A percentile compares a stretch with the other conserved stretches of the same genome.
These are phyloP conservation scores for Dactylellina drechsleri DNA, from an alignment of 2,329 filamentous ascomycete species.

Conservation along the genomic window DNA sequence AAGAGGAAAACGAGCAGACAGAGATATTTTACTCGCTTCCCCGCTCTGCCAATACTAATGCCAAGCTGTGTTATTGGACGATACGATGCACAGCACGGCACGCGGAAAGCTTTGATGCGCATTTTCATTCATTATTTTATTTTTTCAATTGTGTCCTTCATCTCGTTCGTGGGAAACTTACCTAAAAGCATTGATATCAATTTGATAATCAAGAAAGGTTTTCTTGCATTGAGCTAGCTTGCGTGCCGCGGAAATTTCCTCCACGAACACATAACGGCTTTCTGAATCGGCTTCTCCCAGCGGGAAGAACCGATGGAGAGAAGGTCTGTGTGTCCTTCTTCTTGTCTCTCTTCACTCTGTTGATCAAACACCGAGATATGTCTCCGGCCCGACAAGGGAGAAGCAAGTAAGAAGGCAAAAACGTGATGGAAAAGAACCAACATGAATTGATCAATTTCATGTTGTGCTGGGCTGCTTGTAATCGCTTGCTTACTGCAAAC, in stretches of 20 bases:
- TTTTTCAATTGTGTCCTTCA: neutral
- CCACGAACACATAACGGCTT: conserved; percentile 28
- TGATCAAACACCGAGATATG: no score
- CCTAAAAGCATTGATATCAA: conserved; percentile 32
- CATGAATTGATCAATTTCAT: neutral
- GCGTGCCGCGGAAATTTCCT: conserved; percentile 29
- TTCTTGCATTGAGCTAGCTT: conserved; percentile 4
- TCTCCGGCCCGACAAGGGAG: neutral
- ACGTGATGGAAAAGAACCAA: neutral
- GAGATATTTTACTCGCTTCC: conserved; percentile 10
- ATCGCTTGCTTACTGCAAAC: neutral
- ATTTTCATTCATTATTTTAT: conserved; percentile 3
- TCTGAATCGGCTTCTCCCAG: conserved; percentile 24
- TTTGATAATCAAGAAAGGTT: conserved; percentile 5
- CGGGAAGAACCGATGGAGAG: neutral
- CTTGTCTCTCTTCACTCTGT: neutral
- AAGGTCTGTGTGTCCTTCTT: conserved; percentile 48
- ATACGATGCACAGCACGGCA: conserved; percentile 29
- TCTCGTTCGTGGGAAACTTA: conserved; percentile 23
- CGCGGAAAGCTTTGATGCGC: conserved; percentile 37
- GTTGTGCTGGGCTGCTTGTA: neutral
- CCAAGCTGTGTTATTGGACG: conserved; percentile 1
- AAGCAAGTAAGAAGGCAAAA: neutral
- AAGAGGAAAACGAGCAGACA: no score
- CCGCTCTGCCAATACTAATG: conserved; percentile 11